Conservation (phyloP, 2,329 filamentous ascomycete species). For the Phaeosphaeriaceae sp. region DNA sequence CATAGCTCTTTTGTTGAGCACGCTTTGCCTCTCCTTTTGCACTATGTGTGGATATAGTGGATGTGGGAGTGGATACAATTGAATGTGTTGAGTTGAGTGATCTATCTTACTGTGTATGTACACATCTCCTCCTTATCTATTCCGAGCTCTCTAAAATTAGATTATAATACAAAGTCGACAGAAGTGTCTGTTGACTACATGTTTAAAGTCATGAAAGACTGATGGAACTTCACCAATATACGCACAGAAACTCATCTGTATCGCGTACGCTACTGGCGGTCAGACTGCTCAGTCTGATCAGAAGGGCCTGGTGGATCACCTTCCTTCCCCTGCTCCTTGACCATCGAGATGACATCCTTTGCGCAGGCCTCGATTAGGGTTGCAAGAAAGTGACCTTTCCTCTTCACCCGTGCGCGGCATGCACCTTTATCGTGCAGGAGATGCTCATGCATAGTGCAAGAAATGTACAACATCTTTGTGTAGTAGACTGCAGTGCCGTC, state of each 20-base stretch:
- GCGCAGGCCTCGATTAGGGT: constrained; percentile 6
- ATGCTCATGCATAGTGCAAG: constrained; percentile 9
- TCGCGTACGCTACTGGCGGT: not conserved
- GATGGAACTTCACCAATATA: too few relatives aligned
- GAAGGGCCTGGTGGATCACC: not conserved
- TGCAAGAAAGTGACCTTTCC: constrained; percentile 7
- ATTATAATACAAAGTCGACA: too few relatives aligned
- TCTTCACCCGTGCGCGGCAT: constrained; percentile 10
- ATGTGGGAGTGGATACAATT: not conserved
- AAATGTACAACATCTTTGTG: not conserved
- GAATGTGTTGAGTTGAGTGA: not conserved
- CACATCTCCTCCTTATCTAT: too few relatives aligned
- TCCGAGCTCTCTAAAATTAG: too few relatives aligned
- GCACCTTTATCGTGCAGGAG: not conserved
- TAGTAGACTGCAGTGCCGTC: not conserved
- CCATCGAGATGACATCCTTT: not conserved
- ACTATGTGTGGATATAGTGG: not conserved
- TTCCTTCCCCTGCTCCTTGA: not conserved
- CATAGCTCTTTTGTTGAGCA: not conserved
- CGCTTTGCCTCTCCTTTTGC: not conserved
- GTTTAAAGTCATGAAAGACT: too few relatives aligned
- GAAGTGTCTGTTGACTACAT: too few relatives aligned
- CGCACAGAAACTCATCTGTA: too few relatives aligned
- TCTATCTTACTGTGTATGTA: not conserved
- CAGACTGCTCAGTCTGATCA: not conserved